Conservation (phyloP, 1,284 basidiomycete genomes). For the Naganishia liquefaciens region DNA sequence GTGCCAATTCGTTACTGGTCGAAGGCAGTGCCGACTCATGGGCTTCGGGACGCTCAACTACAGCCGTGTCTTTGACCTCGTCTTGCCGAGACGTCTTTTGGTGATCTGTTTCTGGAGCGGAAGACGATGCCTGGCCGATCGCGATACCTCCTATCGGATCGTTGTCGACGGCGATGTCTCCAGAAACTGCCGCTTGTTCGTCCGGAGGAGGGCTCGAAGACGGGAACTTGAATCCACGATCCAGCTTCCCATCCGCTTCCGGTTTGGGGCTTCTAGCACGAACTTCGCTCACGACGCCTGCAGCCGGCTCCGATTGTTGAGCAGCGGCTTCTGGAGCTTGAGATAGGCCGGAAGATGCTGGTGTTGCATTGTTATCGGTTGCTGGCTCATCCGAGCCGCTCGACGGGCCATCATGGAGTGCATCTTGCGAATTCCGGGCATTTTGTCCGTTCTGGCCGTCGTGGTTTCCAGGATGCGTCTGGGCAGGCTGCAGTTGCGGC, state of each 20-base stretch:
- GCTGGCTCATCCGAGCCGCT: not conserved
- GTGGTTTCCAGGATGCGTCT: not conserved
- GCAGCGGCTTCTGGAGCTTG: not conserved
- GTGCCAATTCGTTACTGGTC: not conserved
- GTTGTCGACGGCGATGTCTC: not conserved
- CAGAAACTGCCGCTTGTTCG: conserved; percentile 1
- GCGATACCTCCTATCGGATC: not conserved
- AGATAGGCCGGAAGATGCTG: not conserved
- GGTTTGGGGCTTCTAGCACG: conserved; percentile 49
- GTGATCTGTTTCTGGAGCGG: conserved; percentile 17
- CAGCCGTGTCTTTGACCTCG: not conserved
- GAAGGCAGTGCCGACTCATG: not conserved
- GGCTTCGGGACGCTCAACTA: not conserved
- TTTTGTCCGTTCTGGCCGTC: not conserved
- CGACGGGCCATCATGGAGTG: not conserved
- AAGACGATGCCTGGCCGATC: not conserved
- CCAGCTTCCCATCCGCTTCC: conserved; percentile 51
- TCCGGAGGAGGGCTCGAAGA: conserved; percentile 20
- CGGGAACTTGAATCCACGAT: conserved; percentile 53
- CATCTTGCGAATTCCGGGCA: not conserved
- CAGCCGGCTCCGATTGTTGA: not conserved
- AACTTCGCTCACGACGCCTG: conserved; percentile 15
- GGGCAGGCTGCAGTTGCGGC: not conserved
- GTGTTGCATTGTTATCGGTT: not conserved
- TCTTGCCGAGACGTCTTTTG: not conserved